Evolutionary conservation across 192 early-diverging fungal genomes (phyloP).

Genomic region (Backusella australiensis): DNA sequence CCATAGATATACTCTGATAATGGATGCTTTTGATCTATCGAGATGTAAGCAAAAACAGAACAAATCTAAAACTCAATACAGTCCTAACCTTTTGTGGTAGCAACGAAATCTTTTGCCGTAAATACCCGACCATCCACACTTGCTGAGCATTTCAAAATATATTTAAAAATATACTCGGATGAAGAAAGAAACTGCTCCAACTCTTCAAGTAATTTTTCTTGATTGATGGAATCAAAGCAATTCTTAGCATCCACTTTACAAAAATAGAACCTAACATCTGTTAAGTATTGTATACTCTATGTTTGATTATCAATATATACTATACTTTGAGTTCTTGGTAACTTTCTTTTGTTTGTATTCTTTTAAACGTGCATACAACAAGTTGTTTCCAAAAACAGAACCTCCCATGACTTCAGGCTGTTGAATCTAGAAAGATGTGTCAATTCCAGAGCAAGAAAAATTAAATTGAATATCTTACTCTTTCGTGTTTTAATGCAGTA

Average conservation of each 20-base stretch:
- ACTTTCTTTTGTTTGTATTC: neutral
- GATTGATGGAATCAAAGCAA: slow-evolving; percentile 8
- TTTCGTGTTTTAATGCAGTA: neutral
- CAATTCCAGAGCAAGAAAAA: neutral
- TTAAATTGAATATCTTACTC: neutral
- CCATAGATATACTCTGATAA: neutral
- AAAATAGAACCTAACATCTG: neutral
- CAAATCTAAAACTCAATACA: neutral
- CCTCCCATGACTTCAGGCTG: neutral
- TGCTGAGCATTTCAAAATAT: neutral
- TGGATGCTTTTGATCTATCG: neutral
- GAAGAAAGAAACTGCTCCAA: neutral
- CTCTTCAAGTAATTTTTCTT: neutral
- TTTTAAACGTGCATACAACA: neutral
- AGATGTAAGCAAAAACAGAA: neutral
- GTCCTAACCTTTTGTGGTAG: neutral
- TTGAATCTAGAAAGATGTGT: neutral
- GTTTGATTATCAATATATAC: neutral
- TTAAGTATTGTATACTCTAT: neutral
- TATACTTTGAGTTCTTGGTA: neutral
- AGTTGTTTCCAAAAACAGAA: neutral
- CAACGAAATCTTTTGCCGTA: neutral
- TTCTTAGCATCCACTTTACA: neutral
- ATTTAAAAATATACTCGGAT: neutral
- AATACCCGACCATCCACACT: neutral